A percentile compares a stretch with the other conserved stretches of the same genome.
Conservation (phyloP, 2,329 filamentous ascomycete species). For the Tolypocladium tundrense region DNA sequence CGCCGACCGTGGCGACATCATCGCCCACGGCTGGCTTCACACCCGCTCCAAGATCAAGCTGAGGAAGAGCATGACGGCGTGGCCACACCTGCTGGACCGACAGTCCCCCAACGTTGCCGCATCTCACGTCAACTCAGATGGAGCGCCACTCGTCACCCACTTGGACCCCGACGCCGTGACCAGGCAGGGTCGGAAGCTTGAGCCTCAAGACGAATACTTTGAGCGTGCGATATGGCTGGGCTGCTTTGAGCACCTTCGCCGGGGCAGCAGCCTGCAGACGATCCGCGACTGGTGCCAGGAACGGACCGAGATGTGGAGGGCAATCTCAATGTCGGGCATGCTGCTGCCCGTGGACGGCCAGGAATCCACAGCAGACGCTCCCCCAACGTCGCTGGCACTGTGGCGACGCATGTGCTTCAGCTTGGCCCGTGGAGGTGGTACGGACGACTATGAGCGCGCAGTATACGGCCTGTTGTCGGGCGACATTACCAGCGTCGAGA, state of each 20-base stretch:
- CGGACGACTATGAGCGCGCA: constrained; percentile 72
- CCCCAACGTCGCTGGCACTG: constrained; percentile 41
- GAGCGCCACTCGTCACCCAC: constrained; percentile 66
- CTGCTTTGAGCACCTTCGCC: constrained; percentile 86
- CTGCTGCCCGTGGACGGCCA: constrained; percentile 43
- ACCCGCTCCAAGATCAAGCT: constrained; percentile 85
- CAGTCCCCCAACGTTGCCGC: constrained; percentile 45
- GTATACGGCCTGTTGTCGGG: constrained; percentile 88
- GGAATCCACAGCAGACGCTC: constrained; percentile 23
- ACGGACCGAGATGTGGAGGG: constrained; percentile 81
- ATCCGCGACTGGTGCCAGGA: constrained; percentile 82
- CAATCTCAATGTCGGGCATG: constrained; percentile 67
- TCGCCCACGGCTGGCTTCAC: constrained; percentile 85
- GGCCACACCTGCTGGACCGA: constrained; percentile 55
- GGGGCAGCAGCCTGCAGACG: constrained; percentile 63
- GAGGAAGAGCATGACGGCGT: constrained; percentile 68
- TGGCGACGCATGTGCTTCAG: constrained; percentile 74
- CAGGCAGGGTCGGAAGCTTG: constrained; percentile 65
- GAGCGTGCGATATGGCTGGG: constrained; percentile 87
- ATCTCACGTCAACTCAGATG: constrained; percentile 47
- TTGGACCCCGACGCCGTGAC: constrained; percentile 85
- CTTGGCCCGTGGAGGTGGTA: constrained; percentile 56
- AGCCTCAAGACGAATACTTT: constrained; percentile 76
- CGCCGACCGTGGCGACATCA: constrained; percentile 69
- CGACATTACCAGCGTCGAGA: constrained; percentile 66